Base-by-base conservation (phyloP, 306 rosid species). In the Cucurbita moschata region DNA sequence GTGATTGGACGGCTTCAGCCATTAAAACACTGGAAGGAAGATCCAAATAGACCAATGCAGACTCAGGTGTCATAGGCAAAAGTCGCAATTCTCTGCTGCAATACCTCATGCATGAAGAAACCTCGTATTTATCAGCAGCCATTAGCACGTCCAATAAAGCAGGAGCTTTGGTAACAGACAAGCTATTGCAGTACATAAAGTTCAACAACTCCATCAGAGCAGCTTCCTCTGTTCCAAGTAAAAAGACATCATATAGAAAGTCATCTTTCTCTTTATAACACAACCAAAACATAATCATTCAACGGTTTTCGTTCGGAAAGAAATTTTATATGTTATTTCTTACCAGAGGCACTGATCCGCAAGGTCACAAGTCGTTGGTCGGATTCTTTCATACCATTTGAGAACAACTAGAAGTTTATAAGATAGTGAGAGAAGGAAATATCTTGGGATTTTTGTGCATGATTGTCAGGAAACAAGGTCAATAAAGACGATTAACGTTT, bases 51-150 rank as follows among this genome's bases (percentile, higher is more conserved):
- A 91, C 92, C 87, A 94, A 82, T 19, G 99, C 99, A 78, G 96
- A 91, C 54, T 87, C 94, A 5, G 99, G 95, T 56, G 99, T 87
- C 99, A 94, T 94, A 52, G 91, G 59, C 71, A 83, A 75, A 76
- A 81, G 85, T 55, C 96, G 90, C 86, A 94, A 75, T 60, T 86
- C 77, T 63, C 86, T 78, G 74, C 96, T 90, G 74, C 98, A 94
- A 69, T 85, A 63, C 80, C 96, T 88, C 99, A 94, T 94, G 86
- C 99, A 94, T 26, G 99, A 94, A 64, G 97, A 90, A 73, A 94
- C 99, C 82, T 94, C 92, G 80, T 89, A 94, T 83, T 90, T 94
- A 77, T 94, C 99, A 26, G 99, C 99, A 72, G 97, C 97, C 99
- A 94, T 89, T 77, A 94, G 86, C 54, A 94, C 96, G 66, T 94